A percentile compares a stretch with the other conserved stretches of the same genome.
These are phyloP conservation scores for Cryphonectria parasitica DNA, from an alignment of 2,329 filamentous ascomycete species.

Conservation along the genomic window DNA sequence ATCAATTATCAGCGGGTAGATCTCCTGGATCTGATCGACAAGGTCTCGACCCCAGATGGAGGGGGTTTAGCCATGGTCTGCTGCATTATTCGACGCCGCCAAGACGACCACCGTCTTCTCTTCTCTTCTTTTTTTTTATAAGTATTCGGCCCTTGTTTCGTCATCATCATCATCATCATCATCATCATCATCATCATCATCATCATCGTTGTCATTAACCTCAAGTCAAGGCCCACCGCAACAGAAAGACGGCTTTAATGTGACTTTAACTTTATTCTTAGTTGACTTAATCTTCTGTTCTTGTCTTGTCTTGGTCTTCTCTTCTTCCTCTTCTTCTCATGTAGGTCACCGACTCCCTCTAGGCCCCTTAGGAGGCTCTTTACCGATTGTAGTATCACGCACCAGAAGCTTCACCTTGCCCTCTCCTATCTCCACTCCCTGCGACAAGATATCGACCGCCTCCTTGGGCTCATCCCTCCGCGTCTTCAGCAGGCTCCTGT, in stretches of 20 bases:
- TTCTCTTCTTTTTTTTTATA: background rate
- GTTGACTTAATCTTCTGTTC: slow-evolving; percentile 4
- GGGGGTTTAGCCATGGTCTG: too few relatives aligned
- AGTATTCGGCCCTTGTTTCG: too few relatives aligned
- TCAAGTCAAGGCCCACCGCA: too few relatives aligned
- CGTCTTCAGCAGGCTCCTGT: slow-evolving; percentile 61
- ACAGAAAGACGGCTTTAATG: background rate
- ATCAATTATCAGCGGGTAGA: background rate
- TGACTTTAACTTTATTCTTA: slow-evolving; percentile 32
- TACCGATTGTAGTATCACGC: slow-evolving; percentile 47
- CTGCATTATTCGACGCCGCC: background rate
- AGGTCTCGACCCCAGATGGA: background rate
- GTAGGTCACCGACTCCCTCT: slow-evolving; percentile 36
- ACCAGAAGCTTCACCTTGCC: slow-evolving; percentile 69
- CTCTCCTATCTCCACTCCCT: slow-evolving; percentile 70
- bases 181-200: background rate
- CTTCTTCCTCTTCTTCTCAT: background rate
- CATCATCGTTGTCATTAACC: too few relatives aligned
- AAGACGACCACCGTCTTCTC: background rate
- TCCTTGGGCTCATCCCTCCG: slow-evolving; percentile 45
- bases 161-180: too few relatives aligned
- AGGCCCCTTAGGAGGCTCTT: slow-evolving; percentile 60
- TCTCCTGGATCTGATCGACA: background rate
- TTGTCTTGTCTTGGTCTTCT: slow-evolving; percentile 4
- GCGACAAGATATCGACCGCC: slow-evolving; percentile 62